Evolutionary conservation across 2,329 filamentous ascomycete genomes (phyloP), one percentile per base, ranked within the genome.

Genomic region (Achaetomium macrosporum): DNA sequence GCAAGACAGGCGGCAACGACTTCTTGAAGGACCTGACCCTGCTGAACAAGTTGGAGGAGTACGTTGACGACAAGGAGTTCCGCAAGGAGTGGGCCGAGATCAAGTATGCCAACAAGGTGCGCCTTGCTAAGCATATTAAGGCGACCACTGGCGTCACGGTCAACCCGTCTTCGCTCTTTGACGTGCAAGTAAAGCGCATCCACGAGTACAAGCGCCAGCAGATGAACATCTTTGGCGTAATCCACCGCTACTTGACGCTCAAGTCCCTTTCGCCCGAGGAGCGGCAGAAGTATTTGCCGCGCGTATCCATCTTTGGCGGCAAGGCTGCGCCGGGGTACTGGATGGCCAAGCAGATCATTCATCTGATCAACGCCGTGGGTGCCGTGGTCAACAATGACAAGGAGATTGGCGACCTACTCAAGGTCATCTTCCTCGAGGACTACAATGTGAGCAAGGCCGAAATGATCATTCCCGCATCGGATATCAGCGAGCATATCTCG

Each of bases 401-500:
- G 41, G 93, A 97, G 33, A 85, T 97, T 66, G 92, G 92, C 31
- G 92, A 97, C 66, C 77, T 95, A 30, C 80, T 99, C 66, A 99
- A 99, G 78, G 93, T 99, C 49, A 84, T 99, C 66, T 99, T 96
- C 77, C 73, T 99, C 50, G 90, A 95, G 67, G 93, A 99, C 72
- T 99, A 99, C 81, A 99, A 99, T 61, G 93, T 99, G 66, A 96
- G 90, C 82, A 99, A 99, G 77, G 93, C 93, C 3, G 93, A 99
- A 73, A 91, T 97, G 65, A 96, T 99, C 65, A 82, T 83, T 59
- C 93, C 93, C 12, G 93, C 93, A 12, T 96, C 90, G 17, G 93
- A 99, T 64, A 85, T 99, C 65, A 96, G 90, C 71, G 93, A 99
- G 75, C 93, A 99, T 69, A 99, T 99, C 66, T 97, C 93, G 2